These are phyloP conservation scores for Shiraia bambusicola DNA, from an alignment of 2,329 filamentous ascomycete genomes.

Conservation along the genomic window DNA sequence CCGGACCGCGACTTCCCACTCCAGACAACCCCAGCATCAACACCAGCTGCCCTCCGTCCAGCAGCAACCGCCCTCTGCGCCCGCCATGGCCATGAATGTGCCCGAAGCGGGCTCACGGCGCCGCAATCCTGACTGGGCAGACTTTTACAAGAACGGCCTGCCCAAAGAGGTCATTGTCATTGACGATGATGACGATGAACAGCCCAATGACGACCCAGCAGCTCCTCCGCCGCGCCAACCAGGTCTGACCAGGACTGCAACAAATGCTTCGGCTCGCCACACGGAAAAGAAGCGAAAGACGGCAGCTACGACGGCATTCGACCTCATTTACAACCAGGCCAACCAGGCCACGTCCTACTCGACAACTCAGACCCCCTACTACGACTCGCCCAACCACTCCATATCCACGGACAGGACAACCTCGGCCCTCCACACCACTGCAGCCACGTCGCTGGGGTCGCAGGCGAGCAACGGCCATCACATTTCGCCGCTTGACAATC, in stretches of 20 bases:
- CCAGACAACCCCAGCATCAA: slow-evolving; percentile 32
- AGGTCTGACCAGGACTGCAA: slow-evolving; percentile 23
- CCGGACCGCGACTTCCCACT: slow-evolving; percentile 38
- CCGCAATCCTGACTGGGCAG: slow-evolving; percentile 43
- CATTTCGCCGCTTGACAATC: slow-evolving; percentile 62
- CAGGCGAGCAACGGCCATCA: slow-evolving; percentile 61
- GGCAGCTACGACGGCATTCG: slow-evolving; percentile 61
- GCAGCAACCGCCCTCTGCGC: slow-evolving; percentile 14
- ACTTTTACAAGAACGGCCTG: slow-evolving; percentile 49
- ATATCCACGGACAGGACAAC: slow-evolving; percentile 81
- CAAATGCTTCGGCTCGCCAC: slow-evolving; percentile 55
- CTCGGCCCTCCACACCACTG: slow-evolving; percentile 79
- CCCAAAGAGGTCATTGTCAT: slow-evolving; percentile 56
- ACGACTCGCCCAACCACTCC: slow-evolving; percentile 68
- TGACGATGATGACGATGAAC: slow-evolving; percentile 49
- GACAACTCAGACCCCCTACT: slow-evolving; percentile 70
- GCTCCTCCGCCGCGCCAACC: slow-evolving; percentile 25
- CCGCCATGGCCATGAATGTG: slow-evolving; percentile 28
- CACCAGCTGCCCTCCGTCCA: slow-evolving; percentile 37
- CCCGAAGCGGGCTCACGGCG: slow-evolving; percentile 21
- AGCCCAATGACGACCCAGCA: slow-evolving; percentile 16
- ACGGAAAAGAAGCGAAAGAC: slow-evolving; percentile 75
- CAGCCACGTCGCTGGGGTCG: slow-evolving; percentile 81
- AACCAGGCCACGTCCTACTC: slow-evolving; percentile 72
- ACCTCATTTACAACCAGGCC: slow-evolving; percentile 71